These are phyloP conservation scores for Ilyonectria destructans DNA, from an alignment of 2,329 filamentous ascomycete genomes.

Conservation along the genomic window DNA sequence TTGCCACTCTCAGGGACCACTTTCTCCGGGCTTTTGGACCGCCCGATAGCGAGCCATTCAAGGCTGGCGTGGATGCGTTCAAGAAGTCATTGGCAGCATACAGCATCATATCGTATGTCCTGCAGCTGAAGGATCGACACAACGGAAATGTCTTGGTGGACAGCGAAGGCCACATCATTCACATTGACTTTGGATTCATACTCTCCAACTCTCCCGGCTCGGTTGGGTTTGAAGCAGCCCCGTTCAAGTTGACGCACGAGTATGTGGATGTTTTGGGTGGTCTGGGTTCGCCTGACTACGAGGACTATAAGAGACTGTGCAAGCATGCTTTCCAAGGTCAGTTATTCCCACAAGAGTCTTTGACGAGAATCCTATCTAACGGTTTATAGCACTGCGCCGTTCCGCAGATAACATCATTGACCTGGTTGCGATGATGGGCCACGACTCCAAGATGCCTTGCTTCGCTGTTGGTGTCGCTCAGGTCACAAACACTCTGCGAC, in stretches of 20 bases:
- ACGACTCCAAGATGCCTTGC: constrained; percentile 88
- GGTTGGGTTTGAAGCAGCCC: constrained; percentile 89
- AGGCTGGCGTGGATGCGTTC: constrained; percentile 83
- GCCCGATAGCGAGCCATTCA: constrained; percentile 78
- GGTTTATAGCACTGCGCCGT: constrained; percentile 75
- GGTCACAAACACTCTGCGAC: constrained; percentile 78
- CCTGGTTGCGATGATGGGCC: constrained; percentile 88
- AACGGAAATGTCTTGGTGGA: constrained; percentile 91
- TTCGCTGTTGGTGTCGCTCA: constrained; percentile 82
- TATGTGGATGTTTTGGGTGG: constrained; percentile 89
- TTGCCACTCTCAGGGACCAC: constrained; percentile 86
- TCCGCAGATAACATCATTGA: constrained; percentile 88
- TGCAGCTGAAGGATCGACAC: constrained; percentile 89
- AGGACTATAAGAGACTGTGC: constrained; percentile 84
- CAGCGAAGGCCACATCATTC: constrained; percentile 88
- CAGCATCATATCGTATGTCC: constrained; percentile 86
- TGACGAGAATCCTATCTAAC: constrained; percentile 26
- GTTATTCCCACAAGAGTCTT: constrained; percentile 39
- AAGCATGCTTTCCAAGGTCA: constrained; percentile 87
- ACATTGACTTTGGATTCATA: constrained; percentile 94
- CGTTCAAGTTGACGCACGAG: constrained; percentile 89
- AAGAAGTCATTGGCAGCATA: constrained; percentile 88
- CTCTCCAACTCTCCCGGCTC: constrained; percentile 88
- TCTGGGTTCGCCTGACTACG: constrained; percentile 77
- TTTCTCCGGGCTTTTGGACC: constrained; percentile 86